Conservation (phyloP, 176 grass and related monocot species). For the Eragrostis curvula region DNA sequence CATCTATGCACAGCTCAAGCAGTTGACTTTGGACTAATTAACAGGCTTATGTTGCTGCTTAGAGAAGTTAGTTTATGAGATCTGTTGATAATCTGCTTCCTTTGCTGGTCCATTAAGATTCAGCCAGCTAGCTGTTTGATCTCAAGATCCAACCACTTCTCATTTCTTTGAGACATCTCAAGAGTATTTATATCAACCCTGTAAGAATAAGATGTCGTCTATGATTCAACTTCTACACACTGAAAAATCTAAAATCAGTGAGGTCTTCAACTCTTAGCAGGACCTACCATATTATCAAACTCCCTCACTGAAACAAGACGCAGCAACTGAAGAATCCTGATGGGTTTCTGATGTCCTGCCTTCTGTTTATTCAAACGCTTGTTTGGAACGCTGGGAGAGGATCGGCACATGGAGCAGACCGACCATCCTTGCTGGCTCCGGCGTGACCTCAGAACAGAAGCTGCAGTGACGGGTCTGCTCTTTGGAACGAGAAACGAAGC, state of each 20-base stretch:
- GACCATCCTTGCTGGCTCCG: not conserved
- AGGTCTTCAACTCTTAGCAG: not conserved
- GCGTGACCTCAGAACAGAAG: not conserved
- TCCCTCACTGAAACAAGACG: not conserved
- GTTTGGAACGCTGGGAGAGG: too few species aligned
- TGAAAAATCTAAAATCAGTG: not conserved
- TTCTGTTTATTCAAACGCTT: not conserved
- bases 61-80: constrained; percentile 15
- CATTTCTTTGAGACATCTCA: not conserved
- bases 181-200: not conserved
- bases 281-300: too few species aligned
- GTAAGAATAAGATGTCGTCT: not conserved
- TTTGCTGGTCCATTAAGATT: constrained; percentile 31
- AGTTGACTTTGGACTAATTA: constrained; percentile 32
- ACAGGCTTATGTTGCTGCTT: not conserved
- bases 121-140: constrained; percentile 2
- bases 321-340: not conserved
- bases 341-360: not conserved
- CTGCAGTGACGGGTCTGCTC: not conserved
- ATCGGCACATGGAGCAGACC: not conserved
- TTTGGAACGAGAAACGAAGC: not conserved
- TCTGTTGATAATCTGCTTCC: not conserved
- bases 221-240: not conserved
- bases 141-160: not conserved
- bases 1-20: not conserved